These are phyloP conservation scores for Amanita pallidorosea DNA, from an alignment of 768 basidiomycete species.

Conservation along the genomic window DNA sequence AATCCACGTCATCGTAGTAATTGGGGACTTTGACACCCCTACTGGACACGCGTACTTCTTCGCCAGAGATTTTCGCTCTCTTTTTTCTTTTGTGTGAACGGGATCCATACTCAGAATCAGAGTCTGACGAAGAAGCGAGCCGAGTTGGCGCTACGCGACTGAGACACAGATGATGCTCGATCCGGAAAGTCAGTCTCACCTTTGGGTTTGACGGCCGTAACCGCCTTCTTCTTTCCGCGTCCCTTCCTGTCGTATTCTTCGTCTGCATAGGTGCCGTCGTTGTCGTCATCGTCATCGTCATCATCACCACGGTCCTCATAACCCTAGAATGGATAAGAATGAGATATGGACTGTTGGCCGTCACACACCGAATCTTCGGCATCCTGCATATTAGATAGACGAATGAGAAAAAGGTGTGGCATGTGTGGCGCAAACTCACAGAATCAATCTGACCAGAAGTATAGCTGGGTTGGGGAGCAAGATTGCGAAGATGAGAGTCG, in stretches of 20 bases:
- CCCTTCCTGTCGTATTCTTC: constrained; percentile 69
- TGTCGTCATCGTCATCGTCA: constrained; percentile 45
- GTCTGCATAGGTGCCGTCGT: constrained; percentile 71
- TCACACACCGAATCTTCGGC: constrained; percentile 52
- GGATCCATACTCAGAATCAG: constrained; percentile 80
- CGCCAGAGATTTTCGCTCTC: constrained; percentile 41
- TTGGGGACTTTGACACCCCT: constrained; percentile 73
- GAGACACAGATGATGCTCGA: constrained; percentile 6
- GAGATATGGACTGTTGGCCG: background rate
- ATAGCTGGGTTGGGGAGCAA: constrained; percentile 13
- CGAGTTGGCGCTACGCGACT: constrained; percentile 34
- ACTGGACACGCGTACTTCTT: constrained; percentile 73
- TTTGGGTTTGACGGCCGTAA: constrained; percentile 42
- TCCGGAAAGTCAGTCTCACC: constrained; percentile 26
- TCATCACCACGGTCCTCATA: constrained; percentile 53
- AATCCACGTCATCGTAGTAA: constrained; percentile 75
- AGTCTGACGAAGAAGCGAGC: constrained; percentile 55
- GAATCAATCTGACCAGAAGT: constrained; percentile 22
- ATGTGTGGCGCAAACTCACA: constrained; percentile 20
- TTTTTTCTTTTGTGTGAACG: constrained; percentile 81
- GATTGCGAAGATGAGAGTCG: constrained; percentile 21
- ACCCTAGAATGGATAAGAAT: constrained; percentile 23
- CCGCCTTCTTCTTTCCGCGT: constrained; percentile 58
- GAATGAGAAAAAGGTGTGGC: constrained; percentile 7
- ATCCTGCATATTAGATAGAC: constrained; percentile 20